phyloP scores from a whole-genome alignment of 495 filamentous ascomycete genomes.

The Podospora appendiculata region DNA sequence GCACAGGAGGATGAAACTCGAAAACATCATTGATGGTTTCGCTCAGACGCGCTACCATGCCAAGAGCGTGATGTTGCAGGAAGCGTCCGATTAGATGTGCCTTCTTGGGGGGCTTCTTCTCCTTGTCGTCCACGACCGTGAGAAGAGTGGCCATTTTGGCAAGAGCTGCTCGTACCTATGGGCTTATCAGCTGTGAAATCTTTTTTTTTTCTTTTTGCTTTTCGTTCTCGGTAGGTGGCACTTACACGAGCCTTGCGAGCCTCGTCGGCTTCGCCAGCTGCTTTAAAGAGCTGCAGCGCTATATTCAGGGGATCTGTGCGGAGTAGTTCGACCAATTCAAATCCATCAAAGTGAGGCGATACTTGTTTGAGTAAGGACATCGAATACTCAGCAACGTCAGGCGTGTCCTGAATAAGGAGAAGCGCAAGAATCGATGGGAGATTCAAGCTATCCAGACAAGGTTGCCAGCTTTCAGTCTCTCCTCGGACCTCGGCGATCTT shows the following conservation, averaged over 20 bases:
- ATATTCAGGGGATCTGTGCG: slow-evolving; percentile 66
- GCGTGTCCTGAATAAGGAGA: slow-evolving; percentile 62
- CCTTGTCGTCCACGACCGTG: slow-evolving; percentile 37
- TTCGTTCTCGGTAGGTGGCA: background rate
- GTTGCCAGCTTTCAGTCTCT: slow-evolving; percentile 31
- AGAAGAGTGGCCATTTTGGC: slow-evolving; percentile 58
- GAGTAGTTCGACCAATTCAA: slow-evolving; percentile 59
- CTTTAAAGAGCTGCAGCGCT: slow-evolving; percentile 78
- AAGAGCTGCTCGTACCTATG: slow-evolving; percentile 54
- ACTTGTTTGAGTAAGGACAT: slow-evolving; percentile 60
- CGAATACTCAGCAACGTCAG: slow-evolving; percentile 57
- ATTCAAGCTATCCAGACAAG: slow-evolving; percentile 53
- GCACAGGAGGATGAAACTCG: slow-evolving; percentile 37
- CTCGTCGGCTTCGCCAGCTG: slow-evolving; percentile 60
- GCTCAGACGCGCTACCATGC: slow-evolving; percentile 76
- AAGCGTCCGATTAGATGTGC: slow-evolving; percentile 67
- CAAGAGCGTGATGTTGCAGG: slow-evolving; percentile 76
- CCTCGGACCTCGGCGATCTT: slow-evolving; percentile 69
- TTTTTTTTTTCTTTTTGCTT: too few relatives aligned
- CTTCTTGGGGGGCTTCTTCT: slow-evolving; percentile 37
- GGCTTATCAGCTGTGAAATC: slow-evolving; percentile 10
- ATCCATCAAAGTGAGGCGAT: slow-evolving; percentile 58
- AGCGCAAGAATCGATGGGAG: slow-evolving; percentile 71
- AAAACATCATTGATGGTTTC: slow-evolving; percentile 69
- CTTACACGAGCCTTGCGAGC: slow-evolving; percentile 45